A percentile compares a stretch with the other conserved stretches of the same genome.
Conservation (phyloP, 495 filamentous ascomycete genomes). For the Durotheca rogersii region DNA sequence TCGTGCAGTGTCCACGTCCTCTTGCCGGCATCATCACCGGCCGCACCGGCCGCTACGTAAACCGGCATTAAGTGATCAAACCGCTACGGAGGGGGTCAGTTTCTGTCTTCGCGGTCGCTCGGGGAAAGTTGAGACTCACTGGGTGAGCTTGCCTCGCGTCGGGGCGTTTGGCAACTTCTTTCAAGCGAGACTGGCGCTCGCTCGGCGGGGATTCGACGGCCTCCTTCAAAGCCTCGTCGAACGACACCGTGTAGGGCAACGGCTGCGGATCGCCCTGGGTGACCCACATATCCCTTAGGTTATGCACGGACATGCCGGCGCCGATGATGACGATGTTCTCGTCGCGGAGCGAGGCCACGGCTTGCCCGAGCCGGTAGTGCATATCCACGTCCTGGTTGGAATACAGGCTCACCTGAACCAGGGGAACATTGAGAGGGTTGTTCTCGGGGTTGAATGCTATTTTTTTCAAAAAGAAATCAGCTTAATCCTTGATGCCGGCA, state of each 20-base stretch:
- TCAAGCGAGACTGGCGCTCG: constrained; percentile 62
- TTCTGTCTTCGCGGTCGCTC: too few relatives aligned
- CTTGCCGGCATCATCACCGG: constrained; percentile 60
- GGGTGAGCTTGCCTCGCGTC: constrained; percentile 81
- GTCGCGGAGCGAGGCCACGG: constrained; percentile 66
- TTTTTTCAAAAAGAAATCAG: too few relatives aligned
- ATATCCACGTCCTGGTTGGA: constrained; percentile 64
- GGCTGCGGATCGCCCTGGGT: constrained; percentile 48
- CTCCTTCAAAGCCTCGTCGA: constrained; percentile 76
- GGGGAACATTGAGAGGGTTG: constrained; percentile 75
- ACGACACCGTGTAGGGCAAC: constrained; percentile 68
- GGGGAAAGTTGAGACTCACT: constrained; percentile 27
- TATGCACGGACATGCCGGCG: constrained; percentile 88
- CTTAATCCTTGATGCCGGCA: too few relatives aligned
- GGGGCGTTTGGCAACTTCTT: constrained; percentile 56
- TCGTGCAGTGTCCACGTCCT: constrained; percentile 67
- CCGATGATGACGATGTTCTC: constrained; percentile 72
- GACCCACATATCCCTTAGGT: constrained; percentile 65
- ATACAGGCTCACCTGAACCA: constrained; percentile 81
- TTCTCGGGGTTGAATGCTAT: constrained; percentile 64
- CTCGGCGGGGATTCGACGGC: constrained; percentile 57
- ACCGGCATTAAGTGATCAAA: constrained; percentile 82
- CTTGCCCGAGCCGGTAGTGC: constrained; percentile 72
- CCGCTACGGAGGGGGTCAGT: constrained; percentile 33
- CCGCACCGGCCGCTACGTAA: constrained; percentile 71